Percentiles rank a stretch among this genome's conserved stretches.
Conservation (phyloP, 2,329 filamentous ascomycete species). For the Cercospora zeae-maydis region DNA sequence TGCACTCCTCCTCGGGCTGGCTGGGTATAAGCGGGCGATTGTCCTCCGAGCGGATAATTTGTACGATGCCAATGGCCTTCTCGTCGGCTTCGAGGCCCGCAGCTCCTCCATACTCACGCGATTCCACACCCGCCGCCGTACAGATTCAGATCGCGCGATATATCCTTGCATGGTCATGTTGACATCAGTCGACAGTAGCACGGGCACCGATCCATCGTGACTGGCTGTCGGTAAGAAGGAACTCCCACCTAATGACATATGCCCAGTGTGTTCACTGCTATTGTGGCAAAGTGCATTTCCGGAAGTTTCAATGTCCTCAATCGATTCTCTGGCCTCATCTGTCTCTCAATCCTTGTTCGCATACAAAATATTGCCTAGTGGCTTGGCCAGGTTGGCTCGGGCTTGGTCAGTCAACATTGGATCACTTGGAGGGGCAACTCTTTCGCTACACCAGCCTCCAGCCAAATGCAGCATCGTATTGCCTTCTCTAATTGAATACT, state of each 20-base stretch:
- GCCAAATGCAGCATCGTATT: background rate
- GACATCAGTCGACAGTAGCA: background rate
- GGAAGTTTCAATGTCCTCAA: background rate
- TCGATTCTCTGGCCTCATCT: background rate
- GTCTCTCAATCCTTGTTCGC: background rate
- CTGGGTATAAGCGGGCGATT: background rate
- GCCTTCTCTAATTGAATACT: background rate
- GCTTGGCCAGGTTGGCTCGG: background rate
- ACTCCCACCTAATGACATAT: background rate
- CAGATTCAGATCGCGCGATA: background rate
- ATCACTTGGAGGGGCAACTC: background rate
- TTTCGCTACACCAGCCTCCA: background rate
- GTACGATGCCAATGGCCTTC: background rate
- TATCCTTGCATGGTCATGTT: background rate
- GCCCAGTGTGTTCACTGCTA: background rate
- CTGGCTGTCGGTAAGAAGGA: background rate
- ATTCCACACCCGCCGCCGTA: too few relatives aligned
- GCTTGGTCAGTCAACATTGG: background rate
- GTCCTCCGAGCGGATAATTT: background rate
- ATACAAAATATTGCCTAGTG: background rate
- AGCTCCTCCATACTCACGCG: background rate
- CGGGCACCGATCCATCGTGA: background rate
- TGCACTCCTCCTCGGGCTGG: background rate
- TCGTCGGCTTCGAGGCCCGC: background rate
- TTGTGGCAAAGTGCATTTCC: background rate